Percentiles rank a stretch among this genome's conserved stretches.
These are phyloP conservation scores for Ascochyta lentis DNA, from an alignment of 2,329 filamentous ascomycete genomes.

Conservation along the genomic window DNA sequence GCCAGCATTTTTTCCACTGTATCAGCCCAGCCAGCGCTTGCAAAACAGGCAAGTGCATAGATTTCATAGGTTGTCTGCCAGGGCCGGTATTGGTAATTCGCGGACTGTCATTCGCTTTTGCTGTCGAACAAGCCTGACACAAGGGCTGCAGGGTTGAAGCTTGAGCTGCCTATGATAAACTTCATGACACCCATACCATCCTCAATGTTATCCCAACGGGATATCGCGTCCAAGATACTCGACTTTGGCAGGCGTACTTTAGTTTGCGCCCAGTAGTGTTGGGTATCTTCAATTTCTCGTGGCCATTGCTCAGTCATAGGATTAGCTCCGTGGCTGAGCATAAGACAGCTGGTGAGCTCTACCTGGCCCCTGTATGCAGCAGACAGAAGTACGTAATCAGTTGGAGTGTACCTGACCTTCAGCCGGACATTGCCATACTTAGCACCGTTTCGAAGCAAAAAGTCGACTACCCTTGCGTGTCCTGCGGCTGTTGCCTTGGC, in stretches of 20 bases:
- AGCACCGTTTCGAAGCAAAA: constrained; percentile 22
- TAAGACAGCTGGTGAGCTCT: constrained; percentile 22
- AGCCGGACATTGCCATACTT: constrained; percentile 23
- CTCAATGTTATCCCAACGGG: constrained; percentile 24
- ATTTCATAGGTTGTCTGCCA: constrained; percentile 30
- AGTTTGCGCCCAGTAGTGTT: constrained; percentile 26
- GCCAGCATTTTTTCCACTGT: constrained; percentile 26
- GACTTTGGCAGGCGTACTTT: constrained; percentile 25
- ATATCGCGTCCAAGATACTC: constrained; percentile 27
- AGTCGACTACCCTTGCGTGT: constrained; percentile 23
- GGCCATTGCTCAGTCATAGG: constrained; percentile 30
- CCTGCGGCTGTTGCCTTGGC: constrained; percentile 24
- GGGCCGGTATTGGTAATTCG: constrained; percentile 20
- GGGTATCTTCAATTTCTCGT: constrained; percentile 24
- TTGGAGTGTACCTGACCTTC: constrained; percentile 17
- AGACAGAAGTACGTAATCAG: constrained; percentile 21
- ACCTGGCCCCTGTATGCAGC: constrained; percentile 26
- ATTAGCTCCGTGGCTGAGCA: constrained; percentile 24
- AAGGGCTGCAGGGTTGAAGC: constrained; percentile 20
- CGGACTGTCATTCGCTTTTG: constrained; percentile 23
- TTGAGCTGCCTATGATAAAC: constrained; percentile 22
- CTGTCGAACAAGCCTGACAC: constrained; percentile 27
- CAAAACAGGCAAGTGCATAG: constrained; percentile 24
- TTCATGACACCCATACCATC: constrained; percentile 22
- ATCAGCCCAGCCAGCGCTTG: constrained; percentile 27